Evolutionary conservation across 2,329 filamentous ascomycete genomes (phyloP), one percentile per base, ranked within the genome.

Genomic region (Penicillium paneum): DNA sequence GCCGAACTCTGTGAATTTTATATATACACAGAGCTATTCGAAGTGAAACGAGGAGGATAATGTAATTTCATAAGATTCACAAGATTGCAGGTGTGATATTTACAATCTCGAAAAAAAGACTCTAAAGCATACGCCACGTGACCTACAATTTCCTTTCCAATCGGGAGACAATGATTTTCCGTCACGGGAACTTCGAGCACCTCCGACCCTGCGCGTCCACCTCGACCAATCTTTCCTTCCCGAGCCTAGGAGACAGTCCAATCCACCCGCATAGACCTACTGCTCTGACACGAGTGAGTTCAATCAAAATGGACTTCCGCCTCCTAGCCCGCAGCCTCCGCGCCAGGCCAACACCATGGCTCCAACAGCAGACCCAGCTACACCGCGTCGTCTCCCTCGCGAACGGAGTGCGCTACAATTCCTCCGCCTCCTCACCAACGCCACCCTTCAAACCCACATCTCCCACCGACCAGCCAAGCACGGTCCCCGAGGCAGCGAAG

Each of bases 311-410:
- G 70, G 69, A 72, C 55, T 57, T 63, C 57, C 70, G 68, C 57
- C 52, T 61, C 54, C 55, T 73, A 48, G 59, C 67, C 58, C 65
- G 65, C 38, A 60, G 64, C 64, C 67, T 72, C 62, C 70, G 68
- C 39, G 55, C 64, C 64, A 59, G 65, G 57, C 68, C 68, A 49
- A 65, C 65, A 21, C 54, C 67, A 52, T 64, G 61, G 44, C 60
- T 67, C 36, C 62, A 54, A 56, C 62, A 61, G 36, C 48, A 60
- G 55, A 54, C 55, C 46, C 61, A 48, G 51, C 54, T 57, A 42
- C 57, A 55, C 36, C 41, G 34, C 15, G 59, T 60, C 51, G 49
- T 54, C 44, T 52, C 58, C 50, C 31, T 64, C 41, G 42, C 49
- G 48, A 62, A 47, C 46, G 59, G 59, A 38, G 45, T 67, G 52